Evolutionary conservation across 1,284 basidiomycete genomes (phyloP).

Genomic region (Cryptococcus depauperatus): DNA sequence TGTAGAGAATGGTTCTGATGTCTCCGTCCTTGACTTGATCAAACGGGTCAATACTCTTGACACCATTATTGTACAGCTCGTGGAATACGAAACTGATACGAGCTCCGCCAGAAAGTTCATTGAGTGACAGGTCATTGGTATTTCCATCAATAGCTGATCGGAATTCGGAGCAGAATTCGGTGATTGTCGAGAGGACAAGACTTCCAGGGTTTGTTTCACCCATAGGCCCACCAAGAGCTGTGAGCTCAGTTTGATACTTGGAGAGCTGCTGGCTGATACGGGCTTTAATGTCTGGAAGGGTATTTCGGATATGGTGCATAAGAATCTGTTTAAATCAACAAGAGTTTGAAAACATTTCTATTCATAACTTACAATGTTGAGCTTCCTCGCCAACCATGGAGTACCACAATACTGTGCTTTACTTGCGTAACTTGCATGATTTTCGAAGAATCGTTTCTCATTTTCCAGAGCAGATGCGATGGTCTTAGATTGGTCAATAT

Average conservation of each 20-base stretch:
- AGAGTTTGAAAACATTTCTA: neutral
- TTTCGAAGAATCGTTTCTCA: slow-evolving; percentile 89
- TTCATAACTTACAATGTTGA: slow-evolving; percentile 77
- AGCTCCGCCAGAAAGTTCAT: slow-evolving; percentile 93
- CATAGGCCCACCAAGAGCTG: slow-evolving; percentile 73
- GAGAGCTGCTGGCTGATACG: slow-evolving; percentile 78
- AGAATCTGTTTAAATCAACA: no score
- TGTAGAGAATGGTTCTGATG: slow-evolving; percentile 90
- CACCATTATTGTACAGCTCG: slow-evolving; percentile 92
- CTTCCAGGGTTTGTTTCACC: slow-evolving; percentile 78
- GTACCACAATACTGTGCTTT: slow-evolving; percentile 96
- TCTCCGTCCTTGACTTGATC: slow-evolving; percentile 98
- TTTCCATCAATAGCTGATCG: slow-evolving; percentile 93
- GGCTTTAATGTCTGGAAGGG: slow-evolving; percentile 92
- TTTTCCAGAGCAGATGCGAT: slow-evolving; percentile 78
- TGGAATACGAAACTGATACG: slow-evolving; percentile 98
- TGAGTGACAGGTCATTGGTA: slow-evolving; percentile 86
- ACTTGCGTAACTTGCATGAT: slow-evolving; percentile 80
- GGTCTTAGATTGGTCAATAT: slow-evolving; percentile 81
- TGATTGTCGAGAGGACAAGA: slow-evolving; percentile 89
- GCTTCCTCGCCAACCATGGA: slow-evolving; percentile 90
- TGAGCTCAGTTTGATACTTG: slow-evolving; percentile 78
- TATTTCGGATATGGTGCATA: slow-evolving; percentile 95
- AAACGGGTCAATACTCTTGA: slow-evolving; percentile 93
- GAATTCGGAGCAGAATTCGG: slow-evolving; percentile 95